phyloP scores from a whole-genome alignment of 345 rosid species.

The Populus alba region DNA sequence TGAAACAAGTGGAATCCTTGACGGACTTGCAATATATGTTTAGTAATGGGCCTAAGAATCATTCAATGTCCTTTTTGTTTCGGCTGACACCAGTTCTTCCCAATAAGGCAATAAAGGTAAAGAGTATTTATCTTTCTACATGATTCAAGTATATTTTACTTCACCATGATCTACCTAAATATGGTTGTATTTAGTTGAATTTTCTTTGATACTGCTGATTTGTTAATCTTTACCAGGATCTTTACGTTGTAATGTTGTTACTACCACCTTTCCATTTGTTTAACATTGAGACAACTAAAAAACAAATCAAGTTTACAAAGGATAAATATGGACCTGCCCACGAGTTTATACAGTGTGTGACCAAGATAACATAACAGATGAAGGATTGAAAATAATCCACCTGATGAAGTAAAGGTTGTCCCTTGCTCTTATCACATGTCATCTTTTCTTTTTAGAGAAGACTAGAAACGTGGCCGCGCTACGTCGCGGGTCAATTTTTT shows the following conservation, averaged over 20 bases:
- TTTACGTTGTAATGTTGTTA: slow-evolving; percentile 15
- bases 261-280: slow-evolving; percentile 2
- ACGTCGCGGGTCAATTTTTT: too few relatives aligned
- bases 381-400: slow-evolving; percentile 18
- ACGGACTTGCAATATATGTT: slow-evolving; percentile 25
- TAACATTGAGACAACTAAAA: neutral
- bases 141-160: too few relatives aligned
- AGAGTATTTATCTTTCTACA: neutral
- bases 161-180: too few relatives aligned
- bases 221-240: slow-evolving; percentile 10
- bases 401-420: slow-evolving; percentile 13
- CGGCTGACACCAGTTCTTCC: slow-evolving; percentile 44
- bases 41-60: slow-evolving; percentile 22
- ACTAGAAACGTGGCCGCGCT: too few relatives aligned
- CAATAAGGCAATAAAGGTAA: slow-evolving; percentile 43
- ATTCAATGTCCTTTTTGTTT: slow-evolving; percentile 16
- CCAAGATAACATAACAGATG: slow-evolving; percentile 11
- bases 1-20: neutral
- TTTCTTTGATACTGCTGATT: neutral
- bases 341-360: slow-evolving; percentile 21
- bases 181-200: neutral
- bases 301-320: slow-evolving; percentile 1
- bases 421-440: slow-evolving; percentile 26
- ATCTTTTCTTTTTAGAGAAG: slow-evolving; percentile 17
- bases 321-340: slow-evolving; percentile 22